phyloP scores from a whole-genome alignment of 257 asterid genomes.

The Nicotiana knightiana region DNA sequence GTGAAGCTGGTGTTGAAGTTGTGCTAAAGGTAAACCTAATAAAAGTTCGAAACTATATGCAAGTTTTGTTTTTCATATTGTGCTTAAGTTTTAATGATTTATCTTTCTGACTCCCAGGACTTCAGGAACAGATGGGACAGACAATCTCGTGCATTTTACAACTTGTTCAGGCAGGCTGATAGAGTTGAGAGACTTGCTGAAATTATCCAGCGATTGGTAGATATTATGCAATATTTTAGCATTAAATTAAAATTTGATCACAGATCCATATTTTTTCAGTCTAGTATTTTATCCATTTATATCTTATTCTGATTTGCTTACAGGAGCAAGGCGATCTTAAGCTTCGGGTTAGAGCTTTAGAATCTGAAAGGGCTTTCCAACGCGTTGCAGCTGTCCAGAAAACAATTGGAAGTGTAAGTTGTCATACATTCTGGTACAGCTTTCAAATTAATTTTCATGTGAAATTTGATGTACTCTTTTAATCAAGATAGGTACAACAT shows the following conservation, averaged over 20 bases:
- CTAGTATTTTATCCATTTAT: neutral
- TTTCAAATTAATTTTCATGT: neutral
- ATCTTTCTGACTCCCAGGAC: constrained; percentile 48
- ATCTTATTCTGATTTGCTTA: neutral
- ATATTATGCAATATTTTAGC: constrained; percentile 4
- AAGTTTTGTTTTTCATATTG: neutral
- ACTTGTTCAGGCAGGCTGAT: constrained; percentile 96
- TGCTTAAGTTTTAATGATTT: neutral
- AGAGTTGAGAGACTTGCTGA: constrained; percentile 88
- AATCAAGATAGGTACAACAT: neutral
- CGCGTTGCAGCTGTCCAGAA: constrained; percentile 92
- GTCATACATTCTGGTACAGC: neutral
- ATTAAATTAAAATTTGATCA: neutral
- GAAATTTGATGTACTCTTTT: neutral
- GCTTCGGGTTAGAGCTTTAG: constrained; percentile 90
- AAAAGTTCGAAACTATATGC: neutral
- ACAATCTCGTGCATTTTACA: constrained; percentile 83
- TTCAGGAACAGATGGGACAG: constrained; percentile 84
- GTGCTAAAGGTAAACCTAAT: constrained; percentile 47
- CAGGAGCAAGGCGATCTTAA: constrained; percentile 99
- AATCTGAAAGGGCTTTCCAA: constrained; percentile 94
- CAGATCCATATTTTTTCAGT: neutral
- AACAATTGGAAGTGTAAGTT: constrained; percentile 76
- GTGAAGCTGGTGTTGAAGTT: constrained; percentile 96
- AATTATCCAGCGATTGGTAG: constrained; percentile 73